Evolutionary conservation across 371 early-diverging fungal species (phyloP), one percentile per base, ranked within the genome.

Genomic region (Rhizopus stolonifer): DNA sequence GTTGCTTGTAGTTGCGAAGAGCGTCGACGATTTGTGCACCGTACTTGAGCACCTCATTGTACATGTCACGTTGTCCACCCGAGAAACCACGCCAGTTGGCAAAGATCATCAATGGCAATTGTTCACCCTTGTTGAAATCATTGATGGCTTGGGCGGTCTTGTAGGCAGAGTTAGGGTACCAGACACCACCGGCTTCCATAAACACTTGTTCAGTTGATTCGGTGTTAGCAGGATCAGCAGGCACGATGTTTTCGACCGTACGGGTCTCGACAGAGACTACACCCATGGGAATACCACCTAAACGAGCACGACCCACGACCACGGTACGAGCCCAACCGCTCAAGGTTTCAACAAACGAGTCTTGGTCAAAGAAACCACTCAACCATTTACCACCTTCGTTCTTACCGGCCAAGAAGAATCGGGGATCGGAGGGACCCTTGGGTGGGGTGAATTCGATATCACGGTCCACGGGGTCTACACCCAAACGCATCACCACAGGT

Each of bases 51-150:
- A 99, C 85, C 72, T 95, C 96, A 65, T 96, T 88, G 83, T 87
- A 96, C 98, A 99, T 98, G 74, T 99, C 99, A 63, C 90, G 92
- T 73, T 97, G 96, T 50, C 99, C 98, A 57, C 99, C 99, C 38
- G 91, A 91, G 88, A 99, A 99, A 50, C 99, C 99, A 81, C 98
- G 94, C 98, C 98, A 99, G 91, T 99, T 98, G 75, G 98, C 99
- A 83, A 99, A 94, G 74, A 99, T 91, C 69, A 99, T 90, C 69
- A 99, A 74, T 15, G 98, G 96, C 54, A 99, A 82, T 62, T 93
- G 93, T 75, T 99, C 99, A 71, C 97, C 96, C 65, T 94, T 89
- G 85, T 97, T 96, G 62, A 99, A 96, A 76, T 99, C 96, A 57
- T 88, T 86, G 76, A 99, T 98, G 4, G 98, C 94, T 74, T 96